Percentiles rank a stretch among this genome's conserved stretches.
These are phyloP conservation scores for Myriosclerotinia scirpicola DNA, from an alignment of 2,329 filamentous ascomycete genomes.

Conservation along the genomic window DNA sequence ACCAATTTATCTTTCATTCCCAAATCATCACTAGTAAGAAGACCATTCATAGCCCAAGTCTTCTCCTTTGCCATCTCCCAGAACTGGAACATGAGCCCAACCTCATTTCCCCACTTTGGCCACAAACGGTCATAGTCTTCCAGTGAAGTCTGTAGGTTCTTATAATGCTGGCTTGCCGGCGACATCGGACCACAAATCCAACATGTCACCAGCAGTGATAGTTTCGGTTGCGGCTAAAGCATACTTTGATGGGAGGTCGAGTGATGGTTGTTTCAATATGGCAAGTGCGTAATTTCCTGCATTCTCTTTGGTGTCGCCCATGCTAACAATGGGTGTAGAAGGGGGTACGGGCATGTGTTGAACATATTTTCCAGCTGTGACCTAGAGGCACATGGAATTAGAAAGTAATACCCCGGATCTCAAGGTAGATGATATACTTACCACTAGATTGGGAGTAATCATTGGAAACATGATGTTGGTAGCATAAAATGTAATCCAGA, in stretches of 20 bases:
- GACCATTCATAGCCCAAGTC: neutral
- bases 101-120: neutral
- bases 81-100: neutral
- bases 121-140: neutral
- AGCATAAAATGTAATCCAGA: neutral
- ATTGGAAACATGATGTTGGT: neutral
- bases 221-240: neutral
- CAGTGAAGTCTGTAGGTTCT: neutral
- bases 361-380: neutral
- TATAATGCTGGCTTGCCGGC: neutral
- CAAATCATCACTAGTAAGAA: neutral
- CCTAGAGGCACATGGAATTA: neutral
- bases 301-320: neutral
- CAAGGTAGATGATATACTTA: neutral
- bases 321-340: neutral
- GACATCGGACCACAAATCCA: neutral
- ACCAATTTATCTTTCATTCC: neutral
- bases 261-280: neutral
- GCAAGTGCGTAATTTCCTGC: neutral
- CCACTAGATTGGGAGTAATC: neutral
- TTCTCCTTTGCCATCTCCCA: neutral
- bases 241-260: neutral
- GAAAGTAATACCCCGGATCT: neutral
- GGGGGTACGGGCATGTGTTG: neutral
- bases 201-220: neutral